Conservation (phyloP, 2,329 filamentous ascomycete genomes). For the Pseudogymnoascus sp. region DNA sequence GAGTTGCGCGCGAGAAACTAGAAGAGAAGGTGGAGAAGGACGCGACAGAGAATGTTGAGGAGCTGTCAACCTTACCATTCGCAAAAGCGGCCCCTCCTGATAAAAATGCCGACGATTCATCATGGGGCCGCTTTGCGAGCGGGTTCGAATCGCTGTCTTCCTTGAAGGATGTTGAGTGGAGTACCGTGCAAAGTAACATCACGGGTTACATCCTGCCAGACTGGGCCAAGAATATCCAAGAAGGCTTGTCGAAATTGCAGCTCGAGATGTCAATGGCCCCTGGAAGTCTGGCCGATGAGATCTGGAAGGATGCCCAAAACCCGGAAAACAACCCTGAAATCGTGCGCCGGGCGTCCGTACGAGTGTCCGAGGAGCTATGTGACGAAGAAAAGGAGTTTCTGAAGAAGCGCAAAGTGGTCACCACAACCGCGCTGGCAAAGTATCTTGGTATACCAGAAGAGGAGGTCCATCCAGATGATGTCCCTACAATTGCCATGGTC, state of each 20-base stretch:
- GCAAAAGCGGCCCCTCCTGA: background rate
- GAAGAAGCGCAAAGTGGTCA: slow-evolving; percentile 56
- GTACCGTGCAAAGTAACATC: slow-evolving; percentile 46
- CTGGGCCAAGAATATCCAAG: slow-evolving; percentile 72
- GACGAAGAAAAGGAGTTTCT: slow-evolving; percentile 73
- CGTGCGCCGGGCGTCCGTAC: slow-evolving; percentile 67
- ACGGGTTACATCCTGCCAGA: slow-evolving; percentile 68
- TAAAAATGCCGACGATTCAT: slow-evolving; percentile 18
- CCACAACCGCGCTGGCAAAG: slow-evolving; percentile 64
- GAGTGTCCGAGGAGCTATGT: slow-evolving; percentile 74
- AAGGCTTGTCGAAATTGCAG: slow-evolving; percentile 73
- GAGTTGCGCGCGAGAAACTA: slow-evolving; percentile 14
- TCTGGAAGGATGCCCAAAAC: slow-evolving; percentile 87
- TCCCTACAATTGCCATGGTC: slow-evolving; percentile 88
- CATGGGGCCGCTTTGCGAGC: slow-evolving; percentile 22
- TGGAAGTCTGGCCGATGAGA: slow-evolving; percentile 82
- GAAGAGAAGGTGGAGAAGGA: slow-evolving; percentile 17
- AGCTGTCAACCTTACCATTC: slow-evolving; percentile 21
- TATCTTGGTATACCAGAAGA: slow-evolving; percentile 72
- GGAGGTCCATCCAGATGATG: slow-evolving; percentile 85
- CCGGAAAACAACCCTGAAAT: slow-evolving; percentile 81
- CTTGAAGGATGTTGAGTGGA: slow-evolving; percentile 47
- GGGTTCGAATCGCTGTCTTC: slow-evolving; percentile 34
- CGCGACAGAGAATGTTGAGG: slow-evolving; percentile 19
- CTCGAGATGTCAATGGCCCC: slow-evolving; percentile 79